Evolutionary conservation across 495 filamentous ascomycete species (phyloP).

Genomic region (Penicillium chermesinum): DNA sequence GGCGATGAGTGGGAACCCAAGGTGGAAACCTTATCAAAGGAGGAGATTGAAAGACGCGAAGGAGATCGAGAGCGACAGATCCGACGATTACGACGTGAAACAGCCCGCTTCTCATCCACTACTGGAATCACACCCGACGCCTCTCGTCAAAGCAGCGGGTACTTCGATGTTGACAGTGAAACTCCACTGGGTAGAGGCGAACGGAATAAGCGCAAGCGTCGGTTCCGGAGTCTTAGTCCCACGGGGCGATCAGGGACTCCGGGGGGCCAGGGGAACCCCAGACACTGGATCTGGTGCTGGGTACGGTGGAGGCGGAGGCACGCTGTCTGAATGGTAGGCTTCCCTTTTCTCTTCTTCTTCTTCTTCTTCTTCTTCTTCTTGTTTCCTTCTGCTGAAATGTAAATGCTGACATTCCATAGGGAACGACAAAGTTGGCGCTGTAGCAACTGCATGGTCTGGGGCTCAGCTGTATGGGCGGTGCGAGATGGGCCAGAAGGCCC

Average conservation of each 20-base stretch:
- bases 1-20: conserved; percentile 93
- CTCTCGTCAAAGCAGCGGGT: conserved; percentile 51
- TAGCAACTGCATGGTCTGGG: conserved; percentile 82
- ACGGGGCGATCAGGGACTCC: conserved; percentile 61
- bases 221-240: conserved; percentile 86
- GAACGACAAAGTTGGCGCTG: conserved; percentile 88
- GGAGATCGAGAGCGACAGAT: conserved; percentile 91
- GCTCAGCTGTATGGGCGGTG: conserved; percentile 88
- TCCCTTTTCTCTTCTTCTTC: background rate
- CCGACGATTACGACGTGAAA: conserved; percentile 79
- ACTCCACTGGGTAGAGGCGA: conserved; percentile 80
- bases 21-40: conserved; percentile 82
- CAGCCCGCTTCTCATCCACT: conserved; percentile 82
- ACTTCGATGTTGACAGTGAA: conserved; percentile 59
- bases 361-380: conserved; percentile 8
- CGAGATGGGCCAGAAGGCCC: conserved; percentile 83
- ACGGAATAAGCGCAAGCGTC: conserved; percentile 86
- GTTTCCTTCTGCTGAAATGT: conserved; percentile 3
- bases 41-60: conserved; percentile 97
- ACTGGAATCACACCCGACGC: conserved; percentile 65
- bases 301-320: conserved; percentile 62
- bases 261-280: conserved; percentile 66
- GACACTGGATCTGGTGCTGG: conserved; percentile 62
- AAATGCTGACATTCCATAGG: too few relatives aligned
- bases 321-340: conserved; percentile 62